These are phyloP conservation scores for Angomonas ambiguus DNA, from an alignment of 208 protist genomes.

Conservation along the genomic window DNA sequence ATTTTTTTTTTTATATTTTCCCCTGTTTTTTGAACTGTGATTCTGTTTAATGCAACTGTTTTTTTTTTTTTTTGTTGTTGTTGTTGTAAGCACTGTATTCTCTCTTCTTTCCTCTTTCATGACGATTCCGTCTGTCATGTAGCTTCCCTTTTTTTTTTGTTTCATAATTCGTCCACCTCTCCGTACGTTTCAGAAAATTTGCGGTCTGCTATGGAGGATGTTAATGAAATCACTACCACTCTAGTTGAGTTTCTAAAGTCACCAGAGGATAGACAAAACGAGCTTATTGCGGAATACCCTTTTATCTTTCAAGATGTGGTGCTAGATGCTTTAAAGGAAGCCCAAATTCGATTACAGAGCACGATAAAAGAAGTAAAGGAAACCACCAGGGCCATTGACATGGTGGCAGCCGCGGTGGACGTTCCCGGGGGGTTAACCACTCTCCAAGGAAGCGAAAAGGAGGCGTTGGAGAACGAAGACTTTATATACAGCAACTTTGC, in stretches of 20 bases:
- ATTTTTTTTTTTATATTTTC: conserved; percentile 6
- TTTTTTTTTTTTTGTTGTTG: conserved; percentile 1
- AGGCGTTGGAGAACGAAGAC: conserved; percentile 41
- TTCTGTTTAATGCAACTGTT: neutral
- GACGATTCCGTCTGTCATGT: too few relatives aligned
- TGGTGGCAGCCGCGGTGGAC: conserved; percentile 31
- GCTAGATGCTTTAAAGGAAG: conserved; percentile 34
- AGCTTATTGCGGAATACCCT: conserved; percentile 17
- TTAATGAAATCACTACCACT: neutral
- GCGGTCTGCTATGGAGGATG: neutral
- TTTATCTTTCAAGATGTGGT: conserved; percentile 27
- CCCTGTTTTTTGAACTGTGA: neutral
- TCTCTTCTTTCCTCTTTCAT: too few relatives aligned
- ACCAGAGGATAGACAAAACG: neutral
- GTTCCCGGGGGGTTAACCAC: conserved; percentile 21
- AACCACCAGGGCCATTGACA: conserved; percentile 36
- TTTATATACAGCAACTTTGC: conserved; percentile 44
- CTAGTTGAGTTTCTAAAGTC: conserved; percentile 22
- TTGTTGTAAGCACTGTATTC: neutral
- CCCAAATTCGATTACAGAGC: conserved; percentile 21
- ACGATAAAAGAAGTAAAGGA: conserved; percentile 32
- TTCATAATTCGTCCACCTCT: neutral
- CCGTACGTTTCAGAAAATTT: too few relatives aligned
- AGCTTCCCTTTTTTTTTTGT: neutral
- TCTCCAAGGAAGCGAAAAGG: conserved; percentile 29